A percentile compares a stretch with the other conserved stretches of the same genome.
Conservation (phyloP, 2,329 filamentous ascomycete species). For the Pseudogymnoascus sp. region DNA sequence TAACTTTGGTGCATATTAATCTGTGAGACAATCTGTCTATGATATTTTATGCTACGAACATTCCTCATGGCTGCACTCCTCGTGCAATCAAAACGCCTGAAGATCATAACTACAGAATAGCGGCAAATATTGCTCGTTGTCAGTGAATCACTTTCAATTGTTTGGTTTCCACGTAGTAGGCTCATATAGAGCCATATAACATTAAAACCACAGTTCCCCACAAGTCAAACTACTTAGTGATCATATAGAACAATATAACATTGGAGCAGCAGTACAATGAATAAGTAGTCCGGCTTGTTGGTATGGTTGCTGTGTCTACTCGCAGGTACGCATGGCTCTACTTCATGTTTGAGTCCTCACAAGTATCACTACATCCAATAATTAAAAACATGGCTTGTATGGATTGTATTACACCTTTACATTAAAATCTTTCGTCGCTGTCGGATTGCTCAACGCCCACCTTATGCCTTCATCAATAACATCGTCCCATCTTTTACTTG, state of each 20-base stretch:
- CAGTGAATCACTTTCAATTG: not conserved
- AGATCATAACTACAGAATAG: not conserved
- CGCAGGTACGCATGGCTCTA: not conserved
- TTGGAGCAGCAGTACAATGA: too few species aligned
- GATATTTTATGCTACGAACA: not conserved
- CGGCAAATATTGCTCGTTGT: not conserved
- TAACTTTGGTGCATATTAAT: not conserved
- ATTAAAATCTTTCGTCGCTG: conserved; percentile 20
- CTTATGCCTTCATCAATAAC: conserved; percentile 36
- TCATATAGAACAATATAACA: too few species aligned
- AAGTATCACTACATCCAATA: not conserved
- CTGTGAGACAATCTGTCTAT: not conserved
- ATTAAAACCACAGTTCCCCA: not conserved
- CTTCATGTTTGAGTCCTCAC: not conserved
- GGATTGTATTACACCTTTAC: not conserved
- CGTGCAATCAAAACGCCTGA: not conserved
- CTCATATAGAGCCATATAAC: not conserved
- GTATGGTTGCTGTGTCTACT: too few species aligned
- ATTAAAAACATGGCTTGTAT: not conserved
- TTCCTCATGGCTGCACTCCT: not conserved
- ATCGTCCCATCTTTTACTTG: conserved; percentile 35
- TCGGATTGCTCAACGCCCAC: conserved; percentile 33
- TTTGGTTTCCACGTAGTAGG: not conserved
- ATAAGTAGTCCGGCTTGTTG: too few species aligned
- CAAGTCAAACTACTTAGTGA: too few species aligned